A percentile compares a stretch with the other conserved stretches of the same genome.
Conservation (phyloP, 352 stramenopile species). For the Phytopythium helicoides region DNA sequence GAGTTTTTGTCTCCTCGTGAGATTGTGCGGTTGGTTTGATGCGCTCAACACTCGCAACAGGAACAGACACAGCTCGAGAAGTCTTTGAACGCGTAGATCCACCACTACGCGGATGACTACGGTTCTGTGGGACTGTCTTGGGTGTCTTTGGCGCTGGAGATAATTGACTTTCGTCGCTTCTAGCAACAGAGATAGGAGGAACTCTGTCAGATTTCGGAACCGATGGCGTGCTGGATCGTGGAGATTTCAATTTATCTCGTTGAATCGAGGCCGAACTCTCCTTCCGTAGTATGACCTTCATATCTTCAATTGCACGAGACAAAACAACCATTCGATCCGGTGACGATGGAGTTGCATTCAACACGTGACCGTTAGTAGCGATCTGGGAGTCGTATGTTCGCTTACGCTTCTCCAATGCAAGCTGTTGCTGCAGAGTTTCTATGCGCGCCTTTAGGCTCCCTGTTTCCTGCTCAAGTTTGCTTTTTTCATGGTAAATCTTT, state of each 20-base stretch:
- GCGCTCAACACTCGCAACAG: no score
- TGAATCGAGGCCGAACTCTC: constrained; percentile 26
- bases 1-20: no score
- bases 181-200: not conserved
- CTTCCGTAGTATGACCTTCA: constrained; percentile 28
- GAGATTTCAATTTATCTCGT: constrained; percentile 29
- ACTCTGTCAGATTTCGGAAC: not conserved
- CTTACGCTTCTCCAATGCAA: constrained; percentile 49
- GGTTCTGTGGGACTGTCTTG: no score
- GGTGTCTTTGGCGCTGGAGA: not conserved
- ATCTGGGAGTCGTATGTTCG: constrained; percentile 48
- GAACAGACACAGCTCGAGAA: no score
- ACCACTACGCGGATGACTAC: no score
- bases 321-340: constrained; percentile 20
- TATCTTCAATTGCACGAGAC: constrained; percentile 34
- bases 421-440: constrained; percentile 41
- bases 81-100: no score
- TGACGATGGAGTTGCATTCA: constrained; percentile 8
- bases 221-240: not conserved
- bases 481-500: constrained; percentile 29
- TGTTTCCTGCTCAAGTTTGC: constrained; percentile 48
- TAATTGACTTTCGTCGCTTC: not conserved
- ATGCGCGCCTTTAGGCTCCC: constrained; percentile 28
- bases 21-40: no score
- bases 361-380: constrained; percentile 14